Base-by-base conservation (phyloP, 352 stramenopile species). In the Phytophthora colocasiae region DNA sequence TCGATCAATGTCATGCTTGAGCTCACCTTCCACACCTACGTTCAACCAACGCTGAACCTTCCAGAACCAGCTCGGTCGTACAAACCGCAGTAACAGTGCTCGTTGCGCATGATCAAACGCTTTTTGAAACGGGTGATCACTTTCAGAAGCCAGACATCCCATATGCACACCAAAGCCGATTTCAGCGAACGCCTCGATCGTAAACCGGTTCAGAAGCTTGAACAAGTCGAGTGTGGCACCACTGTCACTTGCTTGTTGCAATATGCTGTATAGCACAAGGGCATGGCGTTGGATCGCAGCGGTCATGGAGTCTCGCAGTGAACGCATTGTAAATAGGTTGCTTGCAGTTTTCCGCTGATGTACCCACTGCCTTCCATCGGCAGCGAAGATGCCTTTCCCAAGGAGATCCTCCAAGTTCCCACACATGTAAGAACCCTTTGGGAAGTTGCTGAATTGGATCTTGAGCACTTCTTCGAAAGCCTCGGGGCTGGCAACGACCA, bases 261-360 rank as follows among this genome's bases (percentile, higher is more conserved):
- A 26, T 24, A 79, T 66, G 0, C 47, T 10, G 19, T 66, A 43
- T 24, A 89, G 48, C 0, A 56, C 34, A 0, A 53, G 22, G 4
- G 52, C 19, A 43, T 87, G 63, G 15, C 59, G 67, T 27, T 76
- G 60, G 11, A 89, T 69, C 0, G 24, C 44, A 3, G 15, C 1
- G 0, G 72, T 74, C 78, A 87, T 85, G 19, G 67, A 75, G 12
- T 81, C 69, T 15, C 73, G 56, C 5, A 89, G 29, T 6, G 69
- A 24, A 3, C 65, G 65, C 39, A 69, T 80, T 7, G 81, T 92
- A 44, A 96, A 96, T 22, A 98, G 85, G 44, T 96, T 87, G 46
- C 83, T 97, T 47, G 89, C 85, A 0, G 71, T 87, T 61, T 95
- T 95, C 54, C 87, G 36, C 15, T 43, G 36, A 17, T 43, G 36